Evolutionary conservation across 805 yeast genomes (phyloP).

Genomic region (Kuraishia piskuri): DNA sequence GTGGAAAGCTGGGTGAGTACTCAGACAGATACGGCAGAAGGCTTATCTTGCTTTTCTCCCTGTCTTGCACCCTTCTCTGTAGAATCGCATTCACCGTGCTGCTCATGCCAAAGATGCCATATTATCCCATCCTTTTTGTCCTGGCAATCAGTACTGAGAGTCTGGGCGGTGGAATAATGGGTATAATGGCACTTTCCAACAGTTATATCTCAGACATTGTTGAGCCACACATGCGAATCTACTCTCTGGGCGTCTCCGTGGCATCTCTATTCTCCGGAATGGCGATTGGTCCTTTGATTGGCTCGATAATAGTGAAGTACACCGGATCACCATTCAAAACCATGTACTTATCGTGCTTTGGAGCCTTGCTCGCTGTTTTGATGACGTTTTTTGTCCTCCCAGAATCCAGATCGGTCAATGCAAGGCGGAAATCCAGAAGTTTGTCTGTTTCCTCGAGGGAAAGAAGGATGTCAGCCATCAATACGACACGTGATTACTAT

Average conservation of each 20-base stretch:
- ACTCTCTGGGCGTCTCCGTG: constrained; percentile 47
- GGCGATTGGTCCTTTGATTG: constrained; percentile 57
- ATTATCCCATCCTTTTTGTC: constrained; percentile 30
- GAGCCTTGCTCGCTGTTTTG: constrained; percentile 25
- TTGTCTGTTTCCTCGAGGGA: constrained; percentile 7
- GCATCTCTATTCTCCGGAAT: constrained; percentile 54
- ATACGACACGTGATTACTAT: background rate
- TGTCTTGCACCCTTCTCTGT: constrained; percentile 10
- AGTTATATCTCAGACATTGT: constrained; percentile 72
- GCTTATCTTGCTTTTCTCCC: constrained; percentile 29
- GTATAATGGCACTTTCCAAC: constrained; percentile 48
- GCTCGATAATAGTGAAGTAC: constrained; percentile 29
- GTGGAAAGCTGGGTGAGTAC: constrained; percentile 54
- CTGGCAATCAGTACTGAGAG: constrained; percentile 35
- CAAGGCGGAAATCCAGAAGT: constrained; percentile 44
- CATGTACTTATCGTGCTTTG: constrained; percentile 17
- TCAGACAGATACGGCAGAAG: constrained; percentile 62
- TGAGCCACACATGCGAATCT: constrained; percentile 48
- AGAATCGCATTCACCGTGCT: constrained; percentile 9
- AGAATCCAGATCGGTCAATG: constrained; percentile 54
- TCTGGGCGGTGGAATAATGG: constrained; percentile 54
- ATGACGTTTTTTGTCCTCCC: constrained; percentile 34
- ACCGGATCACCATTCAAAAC: constrained; percentile 21
- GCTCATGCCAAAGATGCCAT: constrained; percentile 15
- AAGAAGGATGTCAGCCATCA: constrained; percentile 2